Percentiles rank a stretch among this genome's conserved stretches.
Evolutionary conservation across 2,329 filamentous ascomycete genomes (phyloP).

Genomic region (Penicillium rolfsii): DNA sequence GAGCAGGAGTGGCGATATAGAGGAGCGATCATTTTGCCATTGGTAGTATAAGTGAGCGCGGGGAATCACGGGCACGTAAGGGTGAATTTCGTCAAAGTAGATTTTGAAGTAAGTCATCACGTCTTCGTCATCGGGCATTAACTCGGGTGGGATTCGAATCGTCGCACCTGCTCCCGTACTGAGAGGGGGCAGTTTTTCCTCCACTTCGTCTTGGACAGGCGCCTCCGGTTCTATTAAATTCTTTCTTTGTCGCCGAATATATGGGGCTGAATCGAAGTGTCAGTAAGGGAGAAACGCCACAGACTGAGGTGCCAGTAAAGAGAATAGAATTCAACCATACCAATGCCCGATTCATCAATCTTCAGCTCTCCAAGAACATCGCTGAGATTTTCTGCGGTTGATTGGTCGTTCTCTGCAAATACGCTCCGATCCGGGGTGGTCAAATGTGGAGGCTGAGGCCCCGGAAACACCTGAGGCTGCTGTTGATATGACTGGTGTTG

Average conservation of each 20-base stretch:
- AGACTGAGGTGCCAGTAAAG: not conserved
- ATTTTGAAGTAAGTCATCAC: constrained; percentile 84
- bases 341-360: constrained; percentile 83
- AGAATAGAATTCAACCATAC: constrained; percentile 54
- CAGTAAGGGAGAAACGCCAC: not conserved
- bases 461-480: constrained; percentile 34
- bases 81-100: constrained; percentile 88
- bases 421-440: constrained; percentile 48
- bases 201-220: constrained; percentile 68
- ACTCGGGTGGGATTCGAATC: constrained; percentile 84
- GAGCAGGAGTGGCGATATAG: constrained; percentile 84
- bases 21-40: constrained; percentile 80
- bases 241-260: constrained; percentile 70
- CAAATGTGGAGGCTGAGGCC: constrained; percentile 32
- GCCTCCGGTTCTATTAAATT: constrained; percentile 56
- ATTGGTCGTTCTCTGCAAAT: constrained; percentile 64
- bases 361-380: constrained; percentile 84
- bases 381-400: constrained; percentile 71
- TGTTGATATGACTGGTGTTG: constrained; percentile 36
- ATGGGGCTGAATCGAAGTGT: constrained; percentile 65
- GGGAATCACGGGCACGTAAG: constrained; percentile 88
- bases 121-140: constrained; percentile 88
- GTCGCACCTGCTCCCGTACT: constrained; percentile 71
- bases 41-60: constrained; percentile 82
- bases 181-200: constrained; percentile 69